phyloP scores from a whole-genome alignment of 129 eudicot species.

The Arctium minus region DNA sequence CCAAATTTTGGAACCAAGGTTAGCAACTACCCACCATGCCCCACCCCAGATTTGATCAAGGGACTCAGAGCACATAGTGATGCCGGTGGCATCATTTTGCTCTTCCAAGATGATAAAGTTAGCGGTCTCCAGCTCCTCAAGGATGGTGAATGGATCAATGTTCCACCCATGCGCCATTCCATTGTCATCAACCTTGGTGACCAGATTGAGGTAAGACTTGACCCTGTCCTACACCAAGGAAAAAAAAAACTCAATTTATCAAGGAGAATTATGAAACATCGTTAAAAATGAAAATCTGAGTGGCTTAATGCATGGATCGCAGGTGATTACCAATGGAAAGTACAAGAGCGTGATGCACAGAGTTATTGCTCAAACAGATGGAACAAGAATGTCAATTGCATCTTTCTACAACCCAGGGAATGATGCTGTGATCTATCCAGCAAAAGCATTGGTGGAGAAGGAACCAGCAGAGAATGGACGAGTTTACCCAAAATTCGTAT shows the following conservation, averaged over 20 bases:
- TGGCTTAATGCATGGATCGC: constrained; percentile 1
- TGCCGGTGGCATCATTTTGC: constrained; percentile 69
- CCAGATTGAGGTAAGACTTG: constrained; percentile 48
- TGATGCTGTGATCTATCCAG: constrained; percentile 63
- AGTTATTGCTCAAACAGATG: constrained; percentile 55
- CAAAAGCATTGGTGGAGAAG: constrained; percentile 33
- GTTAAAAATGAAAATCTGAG: background rate
- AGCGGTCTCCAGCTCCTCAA: constrained; percentile 68
- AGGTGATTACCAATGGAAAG: constrained; percentile 68
- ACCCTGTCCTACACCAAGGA: too few relatives aligned
- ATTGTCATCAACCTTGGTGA: constrained; percentile 68
- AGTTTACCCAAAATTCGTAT: constrained; percentile 56
- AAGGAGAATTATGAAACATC: background rate
- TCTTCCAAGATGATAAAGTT: constrained; percentile 65
- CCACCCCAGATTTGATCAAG: constrained; percentile 57
- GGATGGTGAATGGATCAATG: constrained; percentile 59
- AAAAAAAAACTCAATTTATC: background rate
- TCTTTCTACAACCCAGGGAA: constrained; percentile 61
- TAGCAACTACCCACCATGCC: constrained; percentile 75
- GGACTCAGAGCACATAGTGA: constrained; percentile 72
- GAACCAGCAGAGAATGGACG: background rate
- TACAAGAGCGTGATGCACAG: constrained; percentile 72
- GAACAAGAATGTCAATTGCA: constrained; percentile 57
- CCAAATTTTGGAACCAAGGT: constrained; percentile 72
- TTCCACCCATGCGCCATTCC: constrained; percentile 68